Conservation (phyloP, 2,329 filamentous ascomycete species). For the Pseudogymnoascus sp. region DNA sequence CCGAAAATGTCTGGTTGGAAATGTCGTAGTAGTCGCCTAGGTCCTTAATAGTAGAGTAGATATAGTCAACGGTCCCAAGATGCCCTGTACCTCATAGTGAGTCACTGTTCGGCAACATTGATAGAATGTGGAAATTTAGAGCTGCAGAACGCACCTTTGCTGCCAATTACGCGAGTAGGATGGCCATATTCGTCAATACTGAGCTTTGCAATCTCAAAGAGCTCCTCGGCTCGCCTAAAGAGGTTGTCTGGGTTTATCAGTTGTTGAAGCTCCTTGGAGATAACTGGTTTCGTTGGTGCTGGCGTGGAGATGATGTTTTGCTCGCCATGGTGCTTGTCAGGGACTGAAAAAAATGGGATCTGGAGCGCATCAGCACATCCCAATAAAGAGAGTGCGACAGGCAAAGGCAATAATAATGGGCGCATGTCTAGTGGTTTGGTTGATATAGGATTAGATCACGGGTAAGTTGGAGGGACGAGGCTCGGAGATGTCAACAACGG, state of each 20-base stretch:
- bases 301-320: constrained; percentile 12
- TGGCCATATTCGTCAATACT: constrained; percentile 54
- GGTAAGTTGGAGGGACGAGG: background rate
- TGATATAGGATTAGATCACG: background rate
- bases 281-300: constrained; percentile 33
- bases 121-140: constrained; percentile 5
- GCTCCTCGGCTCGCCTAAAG: constrained; percentile 48
- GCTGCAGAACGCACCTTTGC: constrained; percentile 39
- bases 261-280: constrained; percentile 47
- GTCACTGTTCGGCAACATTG: constrained; percentile 13
- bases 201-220: constrained; percentile 55
- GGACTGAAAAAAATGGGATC: constrained; percentile 15
- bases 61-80: constrained; percentile 54
- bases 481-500: background rate
- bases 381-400: constrained; percentile 13
- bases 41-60: constrained; percentile 45
- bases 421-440: background rate
- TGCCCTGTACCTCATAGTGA: constrained; percentile 42
- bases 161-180: constrained; percentile 64
- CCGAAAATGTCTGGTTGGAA: constrained; percentile 56
- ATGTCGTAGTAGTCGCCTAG: constrained; percentile 54
- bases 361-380: constrained; percentile 18
- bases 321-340: constrained; percentile 15
- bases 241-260: constrained; percentile 49
- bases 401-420: background rate